Evolutionary conservation across 192 early-diverging fungal species (phyloP).

Genomic region (Mortierella hygrophila): DNA sequence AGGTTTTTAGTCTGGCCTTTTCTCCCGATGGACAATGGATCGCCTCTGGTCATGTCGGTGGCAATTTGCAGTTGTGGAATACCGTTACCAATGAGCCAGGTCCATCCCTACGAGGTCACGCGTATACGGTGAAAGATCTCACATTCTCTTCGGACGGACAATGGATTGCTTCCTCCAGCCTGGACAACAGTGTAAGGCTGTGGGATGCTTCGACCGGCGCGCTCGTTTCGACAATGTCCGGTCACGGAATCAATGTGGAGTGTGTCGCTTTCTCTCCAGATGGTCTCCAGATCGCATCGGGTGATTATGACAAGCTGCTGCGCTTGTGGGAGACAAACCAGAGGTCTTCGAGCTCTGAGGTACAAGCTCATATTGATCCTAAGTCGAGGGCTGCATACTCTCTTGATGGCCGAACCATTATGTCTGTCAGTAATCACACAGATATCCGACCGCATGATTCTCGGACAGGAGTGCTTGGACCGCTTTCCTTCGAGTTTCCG

Average conservation of each 20-base stretch:
- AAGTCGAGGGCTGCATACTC: too few relatives aligned
- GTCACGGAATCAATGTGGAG: background rate
- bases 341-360: too few relatives aligned
- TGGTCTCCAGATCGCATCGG: background rate
- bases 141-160: background rate
- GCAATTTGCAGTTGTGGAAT: background rate
- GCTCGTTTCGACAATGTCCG: background rate
- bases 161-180: background rate
- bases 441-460: too few relatives aligned
- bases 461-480: too few relatives aligned
- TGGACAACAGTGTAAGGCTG: background rate
- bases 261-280: background rate
- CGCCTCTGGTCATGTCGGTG: background rate
- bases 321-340: constrained; percentile 9
- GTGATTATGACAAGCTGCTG: background rate
- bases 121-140: background rate
- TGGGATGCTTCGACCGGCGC: constrained; percentile 10
- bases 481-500: too few relatives aligned
- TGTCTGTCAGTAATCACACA: too few relatives aligned
- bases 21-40: background rate
- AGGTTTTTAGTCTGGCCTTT: constrained; percentile 43
- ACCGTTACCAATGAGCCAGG: background rate
- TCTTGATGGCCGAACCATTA: too few relatives aligned
- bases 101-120: background rate
- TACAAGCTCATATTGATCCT: too few relatives aligned